Evolutionary conservation across 192 early-diverging fungal genomes (phyloP).

Genomic region (Anaeromyces robustus): DNA sequence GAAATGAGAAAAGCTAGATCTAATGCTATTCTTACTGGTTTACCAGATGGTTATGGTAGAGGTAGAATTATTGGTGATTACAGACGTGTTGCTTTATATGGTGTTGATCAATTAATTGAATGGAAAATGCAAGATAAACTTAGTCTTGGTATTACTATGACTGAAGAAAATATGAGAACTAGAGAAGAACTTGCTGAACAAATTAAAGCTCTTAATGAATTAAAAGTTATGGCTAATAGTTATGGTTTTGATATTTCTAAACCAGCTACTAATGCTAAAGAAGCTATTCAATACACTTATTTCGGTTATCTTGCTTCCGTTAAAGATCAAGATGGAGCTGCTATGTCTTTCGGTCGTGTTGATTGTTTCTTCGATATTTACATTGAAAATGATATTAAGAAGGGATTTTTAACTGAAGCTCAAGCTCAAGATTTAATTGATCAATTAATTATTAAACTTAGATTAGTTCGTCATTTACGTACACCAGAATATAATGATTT

Average conservation of each 20-base stretch:
- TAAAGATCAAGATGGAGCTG: conserved; percentile 1
- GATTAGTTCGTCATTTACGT: conserved; percentile 8
- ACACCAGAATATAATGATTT: background rate
- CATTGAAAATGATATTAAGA: conserved; percentile 8
- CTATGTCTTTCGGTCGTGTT: conserved; percentile 7
- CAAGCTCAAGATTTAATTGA: conserved; percentile 11
- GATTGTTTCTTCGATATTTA: conserved; percentile 11
- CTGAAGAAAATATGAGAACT: conserved; percentile 1
- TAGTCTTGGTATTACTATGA: conserved; percentile 1
- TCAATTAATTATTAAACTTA: conserved; percentile 11
- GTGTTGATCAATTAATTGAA: conserved; percentile 6
- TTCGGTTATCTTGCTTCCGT: conserved; percentile 7
- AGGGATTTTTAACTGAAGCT: conserved; percentile 3
- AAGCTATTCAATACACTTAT: conserved; percentile 8
- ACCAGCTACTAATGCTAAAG: conserved; percentile 6
- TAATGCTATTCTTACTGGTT: conserved; percentile 10
- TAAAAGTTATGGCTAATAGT: conserved; percentile 2
- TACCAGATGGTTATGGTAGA: conserved; percentile 8
- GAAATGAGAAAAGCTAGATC: conserved; percentile 8
- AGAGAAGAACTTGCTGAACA: conserved; percentile 8
- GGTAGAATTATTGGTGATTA: conserved; percentile 9
- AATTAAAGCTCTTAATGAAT: conserved; percentile 4
- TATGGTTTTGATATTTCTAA: conserved; percentile 7
- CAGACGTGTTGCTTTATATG: conserved; percentile 12
- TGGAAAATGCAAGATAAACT: conserved; percentile 3